A percentile compares a stretch with the other conserved stretches of the same genome.
Evolutionary conservation across 2,329 filamentous ascomycete species (phyloP).

Genomic region (Scedosporium boydii): DNA sequence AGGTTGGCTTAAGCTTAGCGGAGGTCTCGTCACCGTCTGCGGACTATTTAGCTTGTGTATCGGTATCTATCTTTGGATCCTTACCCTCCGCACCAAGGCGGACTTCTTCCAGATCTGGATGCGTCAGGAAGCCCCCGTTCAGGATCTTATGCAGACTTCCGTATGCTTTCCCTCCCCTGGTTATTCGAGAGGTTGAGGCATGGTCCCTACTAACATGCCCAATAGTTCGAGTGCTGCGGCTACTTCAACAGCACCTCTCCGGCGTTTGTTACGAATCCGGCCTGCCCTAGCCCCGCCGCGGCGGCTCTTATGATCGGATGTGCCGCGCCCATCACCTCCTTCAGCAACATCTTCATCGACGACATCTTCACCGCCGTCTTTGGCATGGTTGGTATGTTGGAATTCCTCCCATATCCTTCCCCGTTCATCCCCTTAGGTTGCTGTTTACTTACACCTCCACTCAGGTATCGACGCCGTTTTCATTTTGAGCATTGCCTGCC

Average conservation of each 20-base stretch:
- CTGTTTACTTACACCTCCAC: background rate
- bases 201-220: background rate
- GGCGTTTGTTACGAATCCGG: constrained; percentile 59
- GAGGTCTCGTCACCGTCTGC: constrained; percentile 53
- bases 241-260: constrained; percentile 65
- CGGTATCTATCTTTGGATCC: constrained; percentile 61
- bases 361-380: constrained; percentile 71
- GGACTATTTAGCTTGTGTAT: constrained; percentile 55
- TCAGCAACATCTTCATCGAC: constrained; percentile 63
- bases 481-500: constrained; percentile 61
- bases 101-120: constrained; percentile 54
- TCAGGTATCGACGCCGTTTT: constrained; percentile 55
- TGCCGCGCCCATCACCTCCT: constrained; percentile 55
- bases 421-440: constrained; percentile 4
- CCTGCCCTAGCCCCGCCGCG: constrained; percentile 60
- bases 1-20: constrained; percentile 60
- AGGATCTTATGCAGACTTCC: constrained; percentile 61
- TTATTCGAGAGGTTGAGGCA: background rate
- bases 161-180: constrained; percentile 31
- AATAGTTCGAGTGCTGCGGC: constrained; percentile 70
- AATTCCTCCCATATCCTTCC: background rate
- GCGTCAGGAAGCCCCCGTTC: constrained; percentile 42
- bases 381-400: constrained; percentile 57
- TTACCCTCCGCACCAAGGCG: constrained; percentile 58
- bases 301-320: constrained; percentile 64